Evolutionary conservation across 148 eudicot species (phyloP), one percentile per base, ranked within the genome.

Genomic region (Diospyros kaki): DNA sequence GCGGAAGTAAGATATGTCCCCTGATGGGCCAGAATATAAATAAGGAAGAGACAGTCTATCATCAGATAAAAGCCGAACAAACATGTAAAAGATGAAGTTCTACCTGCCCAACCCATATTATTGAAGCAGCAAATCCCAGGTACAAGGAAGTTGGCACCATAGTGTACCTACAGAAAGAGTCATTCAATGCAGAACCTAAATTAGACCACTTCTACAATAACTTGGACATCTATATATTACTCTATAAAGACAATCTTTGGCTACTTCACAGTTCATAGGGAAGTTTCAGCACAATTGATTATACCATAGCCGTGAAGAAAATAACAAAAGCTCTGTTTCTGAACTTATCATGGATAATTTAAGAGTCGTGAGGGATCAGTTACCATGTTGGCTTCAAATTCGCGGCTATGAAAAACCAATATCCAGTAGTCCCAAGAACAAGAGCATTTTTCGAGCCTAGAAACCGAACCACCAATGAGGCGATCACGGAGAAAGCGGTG

Each of bases 41-140:
- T 41, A 76, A 58, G 52, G 63, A 74, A 18, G 8, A 4, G 61
- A 75, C 8, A 8, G n/a, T 4, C 51, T 12, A 4, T 43, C 60
- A 12, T n/a, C 42, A 61, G 28, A 50, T 66, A 9, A 59, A 61
- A 45, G 15, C 10, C 63, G 59, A 83, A 59, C 39, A 1, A 71
- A 66, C 28, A 60, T 40, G 4, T 18, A 73, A 5, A 66, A 55
- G 68, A 76, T 59, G 68, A 66, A 80, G 54, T 61, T 61, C 9
- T 73, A 90, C 98, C 98, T 95, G 88, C 46, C 86, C 99, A 80
- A 95, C 97, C 99, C 99, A 95, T 80, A 95, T 87, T 81, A 95
- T 91, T 54, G 99, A 89, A 80, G 99, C 96, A 50, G 88, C 76
- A 82, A 95, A 95, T 68, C 99, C 99, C 75, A 95, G 83, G 80